Percentiles rank a stretch among this genome's conserved stretches.
Conservation (phyloP, 2,329 filamentous ascomycete species). For the Tolypocladium endophyticum region DNA sequence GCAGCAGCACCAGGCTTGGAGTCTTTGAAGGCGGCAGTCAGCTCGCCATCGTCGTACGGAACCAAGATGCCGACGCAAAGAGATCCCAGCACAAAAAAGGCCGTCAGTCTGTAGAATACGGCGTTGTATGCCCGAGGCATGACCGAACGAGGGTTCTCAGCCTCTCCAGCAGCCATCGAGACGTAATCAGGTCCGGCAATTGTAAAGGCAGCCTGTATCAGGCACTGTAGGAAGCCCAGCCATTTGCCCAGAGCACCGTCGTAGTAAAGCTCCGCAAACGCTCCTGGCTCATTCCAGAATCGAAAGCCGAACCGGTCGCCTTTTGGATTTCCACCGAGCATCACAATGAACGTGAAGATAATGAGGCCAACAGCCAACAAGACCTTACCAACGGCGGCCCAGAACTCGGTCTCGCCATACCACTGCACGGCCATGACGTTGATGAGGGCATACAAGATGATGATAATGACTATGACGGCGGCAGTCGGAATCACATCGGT, state of each 20-base stretch:
- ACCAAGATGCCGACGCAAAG: conserved; percentile 63
- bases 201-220: conserved; percentile 61
- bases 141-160: conserved; percentile 56
- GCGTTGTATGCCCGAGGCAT: conserved; percentile 68
- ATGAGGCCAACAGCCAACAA: conserved; percentile 62
- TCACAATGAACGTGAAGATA: conserved; percentile 69
- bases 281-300: conserved; percentile 56
- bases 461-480: conserved; percentile 47
- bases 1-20: conserved; percentile 56
- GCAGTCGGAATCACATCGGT: conserved; percentile 48
- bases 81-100: conserved; percentile 67
- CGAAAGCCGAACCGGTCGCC: conserved; percentile 62
- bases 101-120: conserved; percentile 66
- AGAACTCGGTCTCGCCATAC: conserved; percentile 72
- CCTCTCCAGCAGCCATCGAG: conserved; percentile 58
- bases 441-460: conserved; percentile 38
- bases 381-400: conserved; percentile 61
- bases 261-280: conserved; percentile 57
- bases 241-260: conserved; percentile 59
- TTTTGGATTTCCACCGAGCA: conserved; percentile 72
- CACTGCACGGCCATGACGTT: conserved; percentile 65
- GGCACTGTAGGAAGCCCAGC: conserved; percentile 65
- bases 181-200: conserved; percentile 61
- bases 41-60: conserved; percentile 53
- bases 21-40: conserved; percentile 48